Evolutionary conservation across 1,284 basidiomycete species (phyloP), one percentile per base, ranked within the genome.

Genomic region (Xanthoconium separans): DNA sequence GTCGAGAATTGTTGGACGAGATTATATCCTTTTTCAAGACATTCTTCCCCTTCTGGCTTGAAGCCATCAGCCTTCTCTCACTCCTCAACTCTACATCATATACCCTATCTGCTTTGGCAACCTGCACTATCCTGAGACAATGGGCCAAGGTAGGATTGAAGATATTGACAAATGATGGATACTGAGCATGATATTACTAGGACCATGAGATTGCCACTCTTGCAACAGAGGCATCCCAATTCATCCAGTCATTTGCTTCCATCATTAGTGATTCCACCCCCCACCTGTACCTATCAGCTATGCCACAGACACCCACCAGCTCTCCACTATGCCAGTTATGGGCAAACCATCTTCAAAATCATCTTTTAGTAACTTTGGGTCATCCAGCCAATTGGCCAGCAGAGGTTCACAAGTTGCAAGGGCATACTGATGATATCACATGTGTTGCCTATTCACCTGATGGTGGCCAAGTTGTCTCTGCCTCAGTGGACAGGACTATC

Each of bases 251-350:
- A 3, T 63, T 63, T 58, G 36, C 60, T 18, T 42, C 62, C 2
- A 16, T 65, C 24, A 37, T 63, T 12, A 48, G 36, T 44, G 58
- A 65, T 18, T 61, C 52, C 3, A 65, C 65, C 15, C 62, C 63
- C 18, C 62, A 63, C 7, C 54, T 62, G 8, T 62, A 62, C 37
- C 13, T 62, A 11, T 62, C 61, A 51, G 64, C 61, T n/a, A 66
- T 62, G 57, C 57, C 61, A 15, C 62, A 63, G 40, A 66, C 58
- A 45, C 62, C 64, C 3, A 58, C 54, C 6, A 41, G 30, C 9
- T 66, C 62, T 44, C 42, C 54, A 36, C 58, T 63, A 1, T 44
- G 13, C 12, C 40, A 55, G 37, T 41, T 63, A 7, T 63, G 61
- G 61, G 39, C 6, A 1, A 16, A 49, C 6, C 60, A 66, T 18